Evolutionary conservation across 1,284 basidiomycete genomes (phyloP).

Genomic region (Leccinum pachyderme): DNA sequence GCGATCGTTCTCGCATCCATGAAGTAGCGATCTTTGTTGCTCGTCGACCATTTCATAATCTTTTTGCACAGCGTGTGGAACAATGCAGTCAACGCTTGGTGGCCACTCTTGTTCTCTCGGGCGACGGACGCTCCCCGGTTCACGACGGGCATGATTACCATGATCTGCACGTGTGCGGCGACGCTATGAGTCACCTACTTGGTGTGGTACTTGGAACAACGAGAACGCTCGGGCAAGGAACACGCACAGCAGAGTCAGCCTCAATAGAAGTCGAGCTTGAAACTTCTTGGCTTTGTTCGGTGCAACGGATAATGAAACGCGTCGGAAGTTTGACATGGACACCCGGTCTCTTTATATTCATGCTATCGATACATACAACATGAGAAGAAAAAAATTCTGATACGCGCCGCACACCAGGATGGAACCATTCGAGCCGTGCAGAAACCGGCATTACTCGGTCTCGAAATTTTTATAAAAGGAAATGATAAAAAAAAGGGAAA

Average conservation of each 20-base stretch:
- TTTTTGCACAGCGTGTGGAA: constrained; percentile 58
- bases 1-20: constrained; percentile 67
- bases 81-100: constrained; percentile 69
- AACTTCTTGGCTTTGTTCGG: background rate
- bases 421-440: background rate
- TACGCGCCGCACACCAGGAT: constrained; percentile 15
- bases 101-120: constrained; percentile 65
- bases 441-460: background rate
- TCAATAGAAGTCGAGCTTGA: background rate
- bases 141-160: constrained; percentile 62
- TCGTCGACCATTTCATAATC: background rate
- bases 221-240: constrained; percentile 35
- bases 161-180: constrained; percentile 56
- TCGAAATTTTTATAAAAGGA: background rate
- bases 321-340: background rate
- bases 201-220: constrained; percentile 55
- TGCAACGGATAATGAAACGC: background rate
- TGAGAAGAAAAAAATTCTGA: background rate
- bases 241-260: background rate
- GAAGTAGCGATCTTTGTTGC: constrained; percentile 44
- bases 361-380: constrained; percentile 24
- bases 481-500: background rate
- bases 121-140: constrained; percentile 66
- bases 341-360: background rate
- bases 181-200: constrained; percentile 56